Conservation (phyloP, 345 rosid genomes). For the Salix dunnii region DNA sequence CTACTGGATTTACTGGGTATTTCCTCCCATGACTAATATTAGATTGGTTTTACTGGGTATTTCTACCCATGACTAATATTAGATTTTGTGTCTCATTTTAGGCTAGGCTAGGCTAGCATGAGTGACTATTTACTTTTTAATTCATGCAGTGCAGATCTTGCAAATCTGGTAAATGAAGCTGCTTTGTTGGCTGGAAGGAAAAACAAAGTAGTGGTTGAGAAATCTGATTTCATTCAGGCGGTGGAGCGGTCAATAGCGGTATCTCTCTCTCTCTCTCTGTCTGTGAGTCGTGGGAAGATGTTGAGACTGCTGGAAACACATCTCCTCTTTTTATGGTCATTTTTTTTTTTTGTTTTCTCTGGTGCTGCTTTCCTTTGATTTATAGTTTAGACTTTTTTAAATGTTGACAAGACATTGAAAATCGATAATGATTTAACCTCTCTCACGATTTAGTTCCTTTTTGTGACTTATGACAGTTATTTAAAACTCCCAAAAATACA, state of each 20-base stretch:
- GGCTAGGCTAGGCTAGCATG: not conserved
- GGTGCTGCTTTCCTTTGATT: not conserved
- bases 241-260: conserved; percentile 94
- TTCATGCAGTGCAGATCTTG: conserved; percentile 86
- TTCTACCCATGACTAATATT: conserved; percentile 5
- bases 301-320: not conserved
- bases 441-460: not conserved
- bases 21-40: conserved; percentile 5
- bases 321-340: not conserved
- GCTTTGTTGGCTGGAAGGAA: conserved; percentile 93
- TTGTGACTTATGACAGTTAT: not conserved
- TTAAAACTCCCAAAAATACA: not conserved
- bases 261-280: conserved; percentile 15
- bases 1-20: conserved; percentile 97
- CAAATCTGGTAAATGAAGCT: conserved; percentile 96
- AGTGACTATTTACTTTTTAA: conserved; percentile 14
- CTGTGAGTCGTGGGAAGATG: not conserved
- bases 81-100: conserved; percentile 1
- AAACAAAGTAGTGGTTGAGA: conserved; percentile 70
- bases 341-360: not conserved
- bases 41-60: conserved; percentile 56
- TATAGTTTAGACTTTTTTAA: not conserved
- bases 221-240: conserved; percentile 86
- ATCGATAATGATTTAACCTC: not conserved
- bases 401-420: not conserved